Evolutionary conservation across 805 yeast species (phyloP).

Genomic region (Wickerhamomyces strasburgensis): DNA sequence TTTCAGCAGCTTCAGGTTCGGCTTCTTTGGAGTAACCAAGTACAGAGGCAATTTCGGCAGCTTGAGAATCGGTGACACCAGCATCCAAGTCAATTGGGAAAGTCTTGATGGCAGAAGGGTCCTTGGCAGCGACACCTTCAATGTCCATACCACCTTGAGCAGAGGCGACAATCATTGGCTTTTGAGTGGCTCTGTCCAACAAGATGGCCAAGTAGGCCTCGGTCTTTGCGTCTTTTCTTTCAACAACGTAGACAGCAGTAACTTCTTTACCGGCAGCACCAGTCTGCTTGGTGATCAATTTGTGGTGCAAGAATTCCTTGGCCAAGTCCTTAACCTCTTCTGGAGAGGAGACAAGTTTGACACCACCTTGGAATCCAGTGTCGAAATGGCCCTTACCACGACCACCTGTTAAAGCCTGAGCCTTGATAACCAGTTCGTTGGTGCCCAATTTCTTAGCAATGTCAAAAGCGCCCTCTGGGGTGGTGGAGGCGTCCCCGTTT

Average conservation of each 20-base stretch:
- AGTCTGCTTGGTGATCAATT: conserved; percentile 95
- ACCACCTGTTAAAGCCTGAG: conserved; percentile 99
- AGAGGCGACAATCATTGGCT: conserved; percentile 92
- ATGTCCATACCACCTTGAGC: conserved; percentile 99
- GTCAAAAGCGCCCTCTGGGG: conserved; percentile 82
- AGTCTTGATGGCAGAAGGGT: conserved; percentile 88
- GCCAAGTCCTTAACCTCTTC: conserved; percentile 86
- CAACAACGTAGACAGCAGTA: conserved; percentile 92
- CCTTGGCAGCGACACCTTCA: conserved; percentile 93
- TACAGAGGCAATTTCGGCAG: conserved; percentile 68
- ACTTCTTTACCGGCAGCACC: conserved; percentile 97
- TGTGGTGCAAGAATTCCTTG: conserved; percentile 84
- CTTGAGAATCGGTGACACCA: conserved; percentile 78
- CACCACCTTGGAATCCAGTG: conserved; percentile 95
- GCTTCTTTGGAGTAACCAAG: conserved; percentile 81
- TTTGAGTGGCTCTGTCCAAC: conserved; percentile 88
- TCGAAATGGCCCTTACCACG: conserved; percentile 99
- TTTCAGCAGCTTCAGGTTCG: conserved; percentile 78
- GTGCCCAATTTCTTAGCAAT: conserved; percentile 73
- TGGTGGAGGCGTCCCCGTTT: conserved; percentile 82
- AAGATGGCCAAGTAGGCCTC: conserved; percentile 95
- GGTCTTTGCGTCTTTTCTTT: conserved; percentile 87
- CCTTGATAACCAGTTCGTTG: conserved; percentile 89
- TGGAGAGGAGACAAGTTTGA: conserved; percentile 78
- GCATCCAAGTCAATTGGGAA: conserved; percentile 70